A percentile compares a stretch with the other conserved stretches of the same genome.
Conservation (phyloP, 1,284 basidiomycete species). For the Baeospora myosura region DNA sequence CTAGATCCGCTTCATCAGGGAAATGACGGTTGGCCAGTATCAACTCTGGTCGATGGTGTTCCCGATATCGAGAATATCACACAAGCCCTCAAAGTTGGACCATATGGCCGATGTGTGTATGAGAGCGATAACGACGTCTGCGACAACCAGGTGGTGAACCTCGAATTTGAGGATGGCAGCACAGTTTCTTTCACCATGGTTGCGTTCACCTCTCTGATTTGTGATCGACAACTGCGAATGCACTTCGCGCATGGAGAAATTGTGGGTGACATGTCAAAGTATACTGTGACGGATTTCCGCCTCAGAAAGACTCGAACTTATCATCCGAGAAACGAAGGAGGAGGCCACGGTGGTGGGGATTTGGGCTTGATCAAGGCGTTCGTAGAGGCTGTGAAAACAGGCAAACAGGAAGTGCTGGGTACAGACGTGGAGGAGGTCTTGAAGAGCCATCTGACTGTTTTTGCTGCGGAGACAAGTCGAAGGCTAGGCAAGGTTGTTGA, state of each 20-base stretch:
- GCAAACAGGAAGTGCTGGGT: conserved; percentile 56
- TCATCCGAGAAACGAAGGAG: conserved; percentile 50
- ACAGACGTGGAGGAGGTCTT: conserved; percentile 64
- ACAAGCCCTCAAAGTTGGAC: conserved; percentile 51
- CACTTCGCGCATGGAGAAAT: conserved; percentile 82
- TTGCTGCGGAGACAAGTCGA: conserved; percentile 76
- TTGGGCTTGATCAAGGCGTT: conserved; percentile 65
- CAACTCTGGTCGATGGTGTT: conserved; percentile 65
- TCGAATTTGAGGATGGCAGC: conserved; percentile 71
- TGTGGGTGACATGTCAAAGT: conserved; percentile 71
- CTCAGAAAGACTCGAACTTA: conserved; percentile 39
- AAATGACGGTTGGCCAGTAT: conserved; percentile 53
- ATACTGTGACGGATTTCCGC: conserved; percentile 74
- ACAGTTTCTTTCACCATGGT: conserved; percentile 83
- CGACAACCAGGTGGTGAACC: conserved; percentile 77
- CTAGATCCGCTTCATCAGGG: conserved; percentile 57
- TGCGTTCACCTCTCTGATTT: conserved; percentile 63
- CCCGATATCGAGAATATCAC: conserved; percentile 75
- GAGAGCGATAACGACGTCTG: conserved; percentile 77
- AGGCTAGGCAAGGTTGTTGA: conserved; percentile 60
- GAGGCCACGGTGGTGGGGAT: conserved; percentile 80
- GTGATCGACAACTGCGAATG: conserved; percentile 68
- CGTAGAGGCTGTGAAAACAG: conserved; percentile 60
- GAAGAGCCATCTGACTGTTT: conserved; percentile 74
- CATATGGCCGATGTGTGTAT: conserved; percentile 81